These are phyloP conservation scores for Orbilia blumenaviensis DNA, from an alignment of 2,329 filamentous ascomycete genomes.

Conservation along the genomic window DNA sequence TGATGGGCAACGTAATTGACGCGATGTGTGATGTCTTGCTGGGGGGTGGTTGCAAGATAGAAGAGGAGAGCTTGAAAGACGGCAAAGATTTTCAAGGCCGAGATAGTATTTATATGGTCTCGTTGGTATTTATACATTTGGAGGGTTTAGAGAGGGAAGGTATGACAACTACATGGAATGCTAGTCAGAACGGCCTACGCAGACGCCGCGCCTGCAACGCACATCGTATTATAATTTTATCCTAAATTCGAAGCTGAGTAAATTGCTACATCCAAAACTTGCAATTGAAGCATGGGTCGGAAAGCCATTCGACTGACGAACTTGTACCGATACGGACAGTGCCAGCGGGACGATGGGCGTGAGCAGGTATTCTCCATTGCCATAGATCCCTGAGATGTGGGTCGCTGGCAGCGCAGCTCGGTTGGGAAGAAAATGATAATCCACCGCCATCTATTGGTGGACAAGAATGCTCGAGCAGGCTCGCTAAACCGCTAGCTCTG, in stretches of 20 bases:
- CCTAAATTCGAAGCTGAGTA: conserved; percentile 37
- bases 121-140: conserved; percentile 23
- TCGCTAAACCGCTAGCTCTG: conserved; percentile 9
- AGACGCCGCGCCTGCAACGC: conserved; percentile 12
- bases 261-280: background rate
- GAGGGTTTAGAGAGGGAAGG: background rate
- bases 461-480: background rate
- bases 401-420: background rate
- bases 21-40: conserved; percentile 12
- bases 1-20: background rate
- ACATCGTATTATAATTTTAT: conserved; percentile 23
- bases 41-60: background rate
- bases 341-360: background rate
- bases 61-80: background rate
- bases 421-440: background rate
- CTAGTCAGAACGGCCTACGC: background rate
- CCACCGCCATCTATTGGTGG: background rate
- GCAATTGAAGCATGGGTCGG: conserved; percentile 4
- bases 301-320: background rate
- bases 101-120: background rate
- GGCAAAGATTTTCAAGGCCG: background rate
- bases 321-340: conserved; percentile 1
- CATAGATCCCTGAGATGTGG: background rate
- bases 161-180: conserved; percentile 12
- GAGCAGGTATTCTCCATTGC: background rate